phyloP scores from a whole-genome alignment of 2,329 filamentous ascomycete species.

The Hymenoscyphus fructigenus region DNA sequence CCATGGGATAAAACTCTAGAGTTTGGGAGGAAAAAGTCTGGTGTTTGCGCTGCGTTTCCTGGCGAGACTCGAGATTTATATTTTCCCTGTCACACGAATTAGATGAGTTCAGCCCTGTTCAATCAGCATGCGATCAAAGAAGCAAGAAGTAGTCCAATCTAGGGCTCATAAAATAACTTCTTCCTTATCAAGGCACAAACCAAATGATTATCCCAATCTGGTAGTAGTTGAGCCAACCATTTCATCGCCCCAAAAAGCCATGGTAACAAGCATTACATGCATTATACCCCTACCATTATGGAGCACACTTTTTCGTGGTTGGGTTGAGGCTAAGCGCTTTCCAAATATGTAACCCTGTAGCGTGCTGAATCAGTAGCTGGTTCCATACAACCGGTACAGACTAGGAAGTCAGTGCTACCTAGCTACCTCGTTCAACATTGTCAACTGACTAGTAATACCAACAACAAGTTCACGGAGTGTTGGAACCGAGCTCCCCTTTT shows the following conservation, averaged over 20 bases:
- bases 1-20: background rate
- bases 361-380: background rate
- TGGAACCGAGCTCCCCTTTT: too few relatives aligned
- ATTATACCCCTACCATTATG: too few relatives aligned
- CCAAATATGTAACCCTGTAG: background rate
- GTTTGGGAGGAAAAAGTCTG: background rate
- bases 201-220: background rate
- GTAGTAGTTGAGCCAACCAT: too few relatives aligned
- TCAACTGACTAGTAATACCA: too few relatives aligned
- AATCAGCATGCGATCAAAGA: background rate
- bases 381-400: background rate
- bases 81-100: background rate
- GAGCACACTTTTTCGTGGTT: too few relatives aligned
- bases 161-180: background rate
- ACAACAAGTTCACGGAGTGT: too few relatives aligned
- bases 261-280: too few relatives aligned
- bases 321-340: too few relatives aligned
- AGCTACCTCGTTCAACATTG: too few relatives aligned
- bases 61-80: background rate
- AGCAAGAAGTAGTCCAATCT: background rate
- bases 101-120: background rate
- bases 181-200: background rate
- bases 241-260: too few relatives aligned
- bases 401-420: background rate
- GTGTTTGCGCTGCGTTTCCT: background rate